Conservation (phyloP, 2,329 filamentous ascomycete species). For the Phyllosticta capitalensis region DNA sequence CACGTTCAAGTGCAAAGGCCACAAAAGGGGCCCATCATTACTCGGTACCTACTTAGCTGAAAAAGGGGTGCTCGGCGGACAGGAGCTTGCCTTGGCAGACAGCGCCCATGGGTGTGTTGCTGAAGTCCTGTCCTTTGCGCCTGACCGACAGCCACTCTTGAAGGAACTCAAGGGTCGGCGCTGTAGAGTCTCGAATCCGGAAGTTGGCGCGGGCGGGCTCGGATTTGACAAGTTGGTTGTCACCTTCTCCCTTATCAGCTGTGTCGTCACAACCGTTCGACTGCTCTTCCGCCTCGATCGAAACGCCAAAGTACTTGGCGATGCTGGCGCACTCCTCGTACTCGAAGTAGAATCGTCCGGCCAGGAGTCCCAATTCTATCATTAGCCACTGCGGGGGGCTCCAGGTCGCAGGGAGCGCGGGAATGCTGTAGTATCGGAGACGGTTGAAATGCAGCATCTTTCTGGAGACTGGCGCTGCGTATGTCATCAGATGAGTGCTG, state of each 20-base stretch:
- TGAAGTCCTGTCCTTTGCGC: slow-evolving; percentile 47
- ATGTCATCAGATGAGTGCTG: slow-evolving; percentile 42
- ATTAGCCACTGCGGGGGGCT: slow-evolving; percentile 43
- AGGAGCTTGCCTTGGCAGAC: slow-evolving; percentile 45
- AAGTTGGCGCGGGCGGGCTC: background rate
- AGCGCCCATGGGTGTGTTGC: slow-evolving; percentile 51
- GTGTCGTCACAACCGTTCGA: background rate
- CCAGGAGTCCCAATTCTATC: slow-evolving; percentile 51
- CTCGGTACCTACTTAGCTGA: slow-evolving; percentile 19
- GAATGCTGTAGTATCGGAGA: slow-evolving; percentile 45
- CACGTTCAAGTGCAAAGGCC: background rate
- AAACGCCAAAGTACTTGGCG: slow-evolving; percentile 19
- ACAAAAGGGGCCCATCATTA: background rate
- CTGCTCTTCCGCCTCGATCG: background rate
- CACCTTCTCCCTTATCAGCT: background rate
- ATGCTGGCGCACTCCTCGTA: slow-evolving; percentile 35
- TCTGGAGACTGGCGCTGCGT: slow-evolving; percentile 51
- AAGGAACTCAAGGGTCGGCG: slow-evolving; percentile 28
- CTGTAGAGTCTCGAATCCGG: slow-evolving; percentile 13
- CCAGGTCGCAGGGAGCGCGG: slow-evolving; percentile 34
- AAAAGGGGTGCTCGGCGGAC: slow-evolving; percentile 43
- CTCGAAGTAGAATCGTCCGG: slow-evolving; percentile 52
- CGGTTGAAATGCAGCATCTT: slow-evolving; percentile 51
- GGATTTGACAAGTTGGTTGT: background rate
- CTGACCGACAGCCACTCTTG: slow-evolving; percentile 49